Evolutionary conservation across 306 rosid species (phyloP).

Genomic region (Dryas drummondii): DNA sequence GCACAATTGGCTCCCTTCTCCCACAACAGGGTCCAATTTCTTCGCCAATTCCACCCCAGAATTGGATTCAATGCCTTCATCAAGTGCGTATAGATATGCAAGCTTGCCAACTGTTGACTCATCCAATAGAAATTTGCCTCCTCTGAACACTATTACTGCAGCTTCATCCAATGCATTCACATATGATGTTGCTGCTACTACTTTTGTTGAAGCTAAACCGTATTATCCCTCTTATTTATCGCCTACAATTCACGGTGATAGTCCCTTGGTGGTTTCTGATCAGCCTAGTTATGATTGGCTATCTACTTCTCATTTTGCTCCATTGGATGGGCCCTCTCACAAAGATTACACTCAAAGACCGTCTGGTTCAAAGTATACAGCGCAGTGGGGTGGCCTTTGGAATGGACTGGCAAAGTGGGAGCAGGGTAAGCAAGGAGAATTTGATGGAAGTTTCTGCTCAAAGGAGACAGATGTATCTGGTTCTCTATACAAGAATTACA

Average conservation of each 20-base stretch:
- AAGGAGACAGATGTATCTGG: conserved; percentile 31
- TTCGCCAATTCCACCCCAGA: conserved; percentile 35
- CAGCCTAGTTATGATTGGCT: conserved; percentile 45
- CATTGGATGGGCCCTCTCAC: conserved; percentile 34
- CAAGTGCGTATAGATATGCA: conserved; percentile 30
- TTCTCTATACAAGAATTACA: conserved; percentile 33
- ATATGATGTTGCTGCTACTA: conserved; percentile 33
- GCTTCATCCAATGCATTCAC: conserved; percentile 32
- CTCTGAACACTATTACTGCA: conserved; percentile 31
- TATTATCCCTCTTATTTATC: conserved; percentile 48
- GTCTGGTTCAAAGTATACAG: conserved; percentile 31
- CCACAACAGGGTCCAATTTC: conserved; percentile 38
- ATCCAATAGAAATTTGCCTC: conserved; percentile 41
- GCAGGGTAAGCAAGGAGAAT: conserved; percentile 34
- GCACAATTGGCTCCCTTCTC: conserved; percentile 43
- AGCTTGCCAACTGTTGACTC: conserved; percentile 28
- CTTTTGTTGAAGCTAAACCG: conserved; percentile 41
- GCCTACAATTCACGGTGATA: conserved; percentile 31
- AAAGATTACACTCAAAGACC: conserved; percentile 35
- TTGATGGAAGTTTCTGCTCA: conserved; percentile 39
- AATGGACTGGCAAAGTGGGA: conserved; percentile 44
- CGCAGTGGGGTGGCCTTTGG: conserved; percentile 41
- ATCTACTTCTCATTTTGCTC: conserved; percentile 30
- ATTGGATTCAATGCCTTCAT: conserved; percentile 35
- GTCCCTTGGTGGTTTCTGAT: conserved; percentile 37